Base-by-base conservation (phyloP, 2,329 filamentous ascomycete species). In the Cladophialophora exuberans region DNA sequence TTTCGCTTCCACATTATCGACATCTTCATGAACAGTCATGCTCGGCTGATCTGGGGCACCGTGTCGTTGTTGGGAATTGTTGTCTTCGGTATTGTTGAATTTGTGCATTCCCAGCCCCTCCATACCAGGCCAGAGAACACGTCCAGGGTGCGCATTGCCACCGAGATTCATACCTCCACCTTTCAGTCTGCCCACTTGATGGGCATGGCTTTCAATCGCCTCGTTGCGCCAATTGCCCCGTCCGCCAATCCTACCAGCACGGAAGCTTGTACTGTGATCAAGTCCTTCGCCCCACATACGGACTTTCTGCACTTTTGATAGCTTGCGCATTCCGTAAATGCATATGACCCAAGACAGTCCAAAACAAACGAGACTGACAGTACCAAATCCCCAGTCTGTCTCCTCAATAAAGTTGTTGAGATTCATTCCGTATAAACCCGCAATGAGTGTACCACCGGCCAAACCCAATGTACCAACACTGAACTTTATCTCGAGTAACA, bases 371-470 rank as follows among this genome's bases (percentile, higher is more conserved):
- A 76, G 79, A 2, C 87, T 90, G 57, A 99, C 86, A 50, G 83
- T 83, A 42, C 80, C 81, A 70, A 99, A 97, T 9, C 93, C 94
- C 72, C 90, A 83, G 72, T 90, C 83, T 1, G 89, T 92, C 70
- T 97, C 93, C 76, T 99, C 94, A 65, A 97, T 90, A 72, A 97
- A 97, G 74, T 97, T 97, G 70, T 97, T 95, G 62, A 99, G 78
- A 76, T 99, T 99, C 92, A 97, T 97, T 65, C 94, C 94, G 79
- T 97, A 99, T n/a, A 99, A 84, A n/a, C 92, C 92, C 6, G 94
- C 95, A 66, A 97, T 82, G 69, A 97, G 95, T 45, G 94, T 97
- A 52, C 94, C 94, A 69, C 92, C 90, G 51, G 90, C 93, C 43
- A 97, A 84, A n/a, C 92, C 91, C 3, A 99, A 83, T 1, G 94